These are phyloP conservation scores for Saccharomyces pastorianus DNA, from an alignment of 1,139 yeast species.

Conservation along the genomic window DNA sequence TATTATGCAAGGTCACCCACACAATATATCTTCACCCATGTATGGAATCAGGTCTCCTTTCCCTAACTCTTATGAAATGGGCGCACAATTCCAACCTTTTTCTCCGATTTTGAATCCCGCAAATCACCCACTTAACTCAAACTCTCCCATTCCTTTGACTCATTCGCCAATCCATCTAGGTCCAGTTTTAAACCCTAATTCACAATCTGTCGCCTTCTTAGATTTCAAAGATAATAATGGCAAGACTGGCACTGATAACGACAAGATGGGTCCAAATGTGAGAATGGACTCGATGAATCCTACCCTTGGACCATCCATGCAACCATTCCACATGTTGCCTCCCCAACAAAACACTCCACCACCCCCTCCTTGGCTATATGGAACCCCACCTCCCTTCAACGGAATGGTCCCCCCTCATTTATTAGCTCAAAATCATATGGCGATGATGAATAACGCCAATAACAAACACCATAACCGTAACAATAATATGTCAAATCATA, in stretches of 20 bases:
- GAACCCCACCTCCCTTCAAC: constrained; percentile 28
- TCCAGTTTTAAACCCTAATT: constrained; percentile 7
- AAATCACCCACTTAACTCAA: constrained; percentile 16
- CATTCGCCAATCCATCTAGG: constrained; percentile 16
- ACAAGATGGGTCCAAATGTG: constrained; percentile 4
- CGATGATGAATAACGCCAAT: neutral
- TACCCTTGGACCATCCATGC: constrained; percentile 2
- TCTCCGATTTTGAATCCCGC: constrained; percentile 23
- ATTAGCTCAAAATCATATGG: constrained; percentile 9
- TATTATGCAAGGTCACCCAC: constrained; percentile 22
- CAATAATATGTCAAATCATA: constrained; percentile 17
- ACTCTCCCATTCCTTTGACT: constrained; percentile 20
- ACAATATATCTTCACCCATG: constrained; percentile 16
- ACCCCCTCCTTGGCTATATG: constrained; percentile 30
- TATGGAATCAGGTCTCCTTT: constrained; percentile 28
- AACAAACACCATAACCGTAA: constrained; percentile 12
- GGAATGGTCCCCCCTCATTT: constrained; percentile 23
- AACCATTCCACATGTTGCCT: constrained; percentile 15
- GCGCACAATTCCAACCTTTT: constrained; percentile 29
- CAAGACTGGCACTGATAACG: constrained; percentile 1
- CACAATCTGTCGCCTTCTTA: constrained; percentile 4
- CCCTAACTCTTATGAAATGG: constrained; percentile 28
- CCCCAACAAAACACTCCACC: constrained; percentile 22
- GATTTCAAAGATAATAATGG: neutral
- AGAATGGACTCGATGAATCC: constrained; percentile 9